phyloP scores from a whole-genome alignment of 192 early-diverging fungal genomes.

The Fimicolochytrium jonesii region DNA sequence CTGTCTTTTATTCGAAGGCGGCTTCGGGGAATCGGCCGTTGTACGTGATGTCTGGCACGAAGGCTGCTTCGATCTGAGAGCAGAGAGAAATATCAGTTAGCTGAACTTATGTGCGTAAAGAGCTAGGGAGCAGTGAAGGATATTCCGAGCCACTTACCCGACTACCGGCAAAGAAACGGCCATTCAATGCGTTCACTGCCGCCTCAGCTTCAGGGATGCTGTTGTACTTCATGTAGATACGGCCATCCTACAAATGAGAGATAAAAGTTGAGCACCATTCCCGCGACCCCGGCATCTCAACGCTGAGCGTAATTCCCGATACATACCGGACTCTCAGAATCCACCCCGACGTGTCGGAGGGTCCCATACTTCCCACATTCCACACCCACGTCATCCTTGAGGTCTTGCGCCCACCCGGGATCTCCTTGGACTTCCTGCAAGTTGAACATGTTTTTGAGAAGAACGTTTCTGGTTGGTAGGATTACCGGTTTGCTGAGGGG shows the following conservation, averaged over 20 bases:
- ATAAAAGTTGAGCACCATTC: slow-evolving; percentile 10
- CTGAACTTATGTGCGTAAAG: too few relatives aligned
- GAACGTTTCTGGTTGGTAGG: slow-evolving; percentile 59
- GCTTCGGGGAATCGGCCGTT: slow-evolving; percentile 62
- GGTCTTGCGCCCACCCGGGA: slow-evolving; percentile 75
- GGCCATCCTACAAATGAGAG: slow-evolving; percentile 50
- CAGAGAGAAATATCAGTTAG: too few relatives aligned
- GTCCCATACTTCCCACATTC: slow-evolving; percentile 79
- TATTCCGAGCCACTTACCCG: slow-evolving; percentile 45
- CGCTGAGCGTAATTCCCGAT: too few relatives aligned
- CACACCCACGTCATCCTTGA: slow-evolving; percentile 77
- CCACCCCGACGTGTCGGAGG: slow-evolving; percentile 71
- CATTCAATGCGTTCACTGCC: slow-evolving; percentile 71
- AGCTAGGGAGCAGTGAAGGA: too few relatives aligned
- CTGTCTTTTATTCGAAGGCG: slow-evolving; percentile 26
- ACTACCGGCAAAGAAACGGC: slow-evolving; percentile 88
- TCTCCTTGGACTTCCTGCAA: slow-evolving; percentile 62
- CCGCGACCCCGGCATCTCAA: too few relatives aligned
- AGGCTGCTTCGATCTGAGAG: slow-evolving; percentile 55
- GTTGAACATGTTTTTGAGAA: slow-evolving; percentile 86
- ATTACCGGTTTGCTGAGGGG: slow-evolving; percentile 31
- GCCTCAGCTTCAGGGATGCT: slow-evolving; percentile 55
- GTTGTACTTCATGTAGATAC: slow-evolving; percentile 83
- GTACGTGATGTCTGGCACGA: slow-evolving; percentile 59
- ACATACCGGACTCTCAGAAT: slow-evolving; percentile 38